Evolutionary conservation across 2,329 filamentous ascomycete genomes (phyloP).

Genomic region (Colletotrichum neosansevieriae): DNA sequence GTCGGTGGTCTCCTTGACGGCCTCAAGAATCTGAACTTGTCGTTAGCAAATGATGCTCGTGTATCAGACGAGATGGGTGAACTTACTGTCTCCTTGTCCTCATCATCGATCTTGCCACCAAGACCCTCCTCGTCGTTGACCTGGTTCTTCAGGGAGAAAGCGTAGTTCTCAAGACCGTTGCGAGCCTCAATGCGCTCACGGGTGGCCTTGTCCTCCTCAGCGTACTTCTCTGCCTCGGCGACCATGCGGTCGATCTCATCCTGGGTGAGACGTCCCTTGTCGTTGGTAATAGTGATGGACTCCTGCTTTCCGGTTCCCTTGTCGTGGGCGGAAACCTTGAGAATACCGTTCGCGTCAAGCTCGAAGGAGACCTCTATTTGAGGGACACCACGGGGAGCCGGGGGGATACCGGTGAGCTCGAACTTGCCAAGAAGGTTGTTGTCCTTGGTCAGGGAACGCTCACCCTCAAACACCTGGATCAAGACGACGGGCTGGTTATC

Average conservation of each 20-base stretch:
- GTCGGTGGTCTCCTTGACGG: slow-evolving; percentile 95
- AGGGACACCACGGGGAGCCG: slow-evolving; percentile 94
- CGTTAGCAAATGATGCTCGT: neutral
- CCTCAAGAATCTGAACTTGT: slow-evolving; percentile 78
- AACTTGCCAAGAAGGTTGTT: slow-evolving; percentile 99
- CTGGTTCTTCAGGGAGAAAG: slow-evolving; percentile 99
- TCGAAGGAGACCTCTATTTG: slow-evolving; percentile 99
- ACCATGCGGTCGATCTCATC: slow-evolving; percentile 99
- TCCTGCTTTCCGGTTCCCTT: slow-evolving; percentile 98
- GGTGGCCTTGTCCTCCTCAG: slow-evolving; percentile 98
- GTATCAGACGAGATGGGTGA: slow-evolving; percentile 43
- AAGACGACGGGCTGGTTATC: slow-evolving; percentile 97
- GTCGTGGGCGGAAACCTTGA: slow-evolving; percentile 95
- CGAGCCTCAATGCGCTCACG: slow-evolving; percentile 96
- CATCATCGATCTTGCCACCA: slow-evolving; percentile 97
- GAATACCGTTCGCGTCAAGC: slow-evolving; percentile 97
- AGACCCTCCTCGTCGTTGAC: slow-evolving; percentile 96
- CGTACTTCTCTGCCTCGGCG: slow-evolving; percentile 96
- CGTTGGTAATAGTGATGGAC: slow-evolving; percentile 99
- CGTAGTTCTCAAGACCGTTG: slow-evolving; percentile 98
- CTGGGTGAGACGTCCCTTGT: slow-evolving; percentile 95
- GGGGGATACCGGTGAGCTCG: slow-evolving; percentile 94
- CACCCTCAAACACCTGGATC: slow-evolving; percentile 96
- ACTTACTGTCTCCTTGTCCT: slow-evolving; percentile 95
- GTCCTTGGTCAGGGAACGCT: slow-evolving; percentile 93